phyloP scores from a whole-genome alignment of 2,329 filamentous ascomycete genomes.

The Hypoxylon sp. region DNA sequence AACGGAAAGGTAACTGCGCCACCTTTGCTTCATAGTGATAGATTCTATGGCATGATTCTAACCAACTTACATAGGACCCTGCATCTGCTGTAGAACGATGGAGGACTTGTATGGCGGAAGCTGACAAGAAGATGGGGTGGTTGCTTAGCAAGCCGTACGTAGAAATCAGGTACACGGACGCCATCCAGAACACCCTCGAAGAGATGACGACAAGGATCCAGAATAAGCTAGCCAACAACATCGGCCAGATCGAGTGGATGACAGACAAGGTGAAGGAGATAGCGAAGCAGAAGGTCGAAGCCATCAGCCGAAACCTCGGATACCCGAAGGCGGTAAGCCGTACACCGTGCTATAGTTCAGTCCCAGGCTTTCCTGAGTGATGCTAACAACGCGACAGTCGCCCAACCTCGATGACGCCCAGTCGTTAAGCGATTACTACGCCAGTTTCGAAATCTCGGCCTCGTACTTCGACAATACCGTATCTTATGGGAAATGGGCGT shows the following conservation, averaged over 20 bases:
- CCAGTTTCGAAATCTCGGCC: slow-evolving; percentile 13
- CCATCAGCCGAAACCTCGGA: slow-evolving; percentile 31
- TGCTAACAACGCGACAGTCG: slow-evolving; percentile 7
- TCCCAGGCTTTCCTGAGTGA: neutral
- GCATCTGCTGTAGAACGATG: slow-evolving; percentile 7
- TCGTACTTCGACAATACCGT: slow-evolving; percentile 30
- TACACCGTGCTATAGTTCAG: neutral
- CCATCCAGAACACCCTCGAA: slow-evolving; percentile 20
- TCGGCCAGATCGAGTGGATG: slow-evolving; percentile 32
- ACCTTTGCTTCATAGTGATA: neutral
- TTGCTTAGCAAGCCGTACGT: slow-evolving; percentile 31
- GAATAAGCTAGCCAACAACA: slow-evolving; percentile 27
- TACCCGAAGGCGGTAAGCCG: slow-evolving; percentile 26
- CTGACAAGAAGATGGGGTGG: slow-evolving; percentile 22
- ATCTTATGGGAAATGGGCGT: slow-evolving; percentile 15
- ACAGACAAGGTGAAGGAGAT: slow-evolving; percentile 34
- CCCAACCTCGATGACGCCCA: slow-evolving; percentile 26
- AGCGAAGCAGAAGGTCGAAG: slow-evolving; percentile 34
- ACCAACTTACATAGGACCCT: slow-evolving; percentile 5
- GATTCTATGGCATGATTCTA: neutral
- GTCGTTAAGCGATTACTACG: slow-evolving; percentile 23
- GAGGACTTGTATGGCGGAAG: slow-evolving; percentile 17
- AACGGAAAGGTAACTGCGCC: slow-evolving; percentile 7
- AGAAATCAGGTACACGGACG: slow-evolving; percentile 31
- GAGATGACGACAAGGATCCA: slow-evolving; percentile 34